Percentiles rank a stretch among this genome's conserved stretches.
Conservation (phyloP, 345 rosid genomes). For the Acer negundo region DNA sequence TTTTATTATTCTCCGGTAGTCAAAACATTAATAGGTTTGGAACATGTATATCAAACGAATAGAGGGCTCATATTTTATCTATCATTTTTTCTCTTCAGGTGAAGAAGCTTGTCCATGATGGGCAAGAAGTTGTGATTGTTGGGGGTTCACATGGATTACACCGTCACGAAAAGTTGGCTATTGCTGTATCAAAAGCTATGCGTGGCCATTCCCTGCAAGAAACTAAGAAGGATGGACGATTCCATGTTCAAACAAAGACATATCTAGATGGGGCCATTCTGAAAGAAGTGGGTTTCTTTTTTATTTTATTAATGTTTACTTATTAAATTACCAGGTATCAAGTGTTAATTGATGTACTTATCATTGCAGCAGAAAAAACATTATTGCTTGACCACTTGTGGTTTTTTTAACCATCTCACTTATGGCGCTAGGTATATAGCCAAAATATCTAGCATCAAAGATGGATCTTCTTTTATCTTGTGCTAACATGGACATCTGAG, state of each 20-base stretch:
- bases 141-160: conserved; percentile 90
- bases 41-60: background rate
- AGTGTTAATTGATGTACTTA: background rate
- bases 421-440: background rate
- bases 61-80: conserved; percentile 19
- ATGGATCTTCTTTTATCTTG: conserved; percentile 6
- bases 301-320: background rate
- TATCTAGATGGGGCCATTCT: conserved; percentile 95
- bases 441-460: background rate
- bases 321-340: background rate
- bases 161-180: conserved; percentile 94
- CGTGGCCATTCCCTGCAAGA: conserved; percentile 96
- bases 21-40: background rate
- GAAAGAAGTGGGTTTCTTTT: conserved; percentile 71
- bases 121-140: conserved; percentile 89
- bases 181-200: conserved; percentile 97
- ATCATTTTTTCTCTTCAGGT: conserved; percentile 44
- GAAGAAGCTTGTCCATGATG: conserved; percentile 88
- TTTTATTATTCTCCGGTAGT: background rate
- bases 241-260: conserved; percentile 93
- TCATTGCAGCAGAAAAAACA: background rate
- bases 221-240: conserved; percentile 92
- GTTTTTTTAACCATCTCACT: background rate
- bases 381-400: background rate
- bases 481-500: background rate